Evolutionary conservation across 805 yeast genomes (phyloP), one percentile per base, ranked within the genome.

Genomic region (Priceomyces haplophilus): DNA sequence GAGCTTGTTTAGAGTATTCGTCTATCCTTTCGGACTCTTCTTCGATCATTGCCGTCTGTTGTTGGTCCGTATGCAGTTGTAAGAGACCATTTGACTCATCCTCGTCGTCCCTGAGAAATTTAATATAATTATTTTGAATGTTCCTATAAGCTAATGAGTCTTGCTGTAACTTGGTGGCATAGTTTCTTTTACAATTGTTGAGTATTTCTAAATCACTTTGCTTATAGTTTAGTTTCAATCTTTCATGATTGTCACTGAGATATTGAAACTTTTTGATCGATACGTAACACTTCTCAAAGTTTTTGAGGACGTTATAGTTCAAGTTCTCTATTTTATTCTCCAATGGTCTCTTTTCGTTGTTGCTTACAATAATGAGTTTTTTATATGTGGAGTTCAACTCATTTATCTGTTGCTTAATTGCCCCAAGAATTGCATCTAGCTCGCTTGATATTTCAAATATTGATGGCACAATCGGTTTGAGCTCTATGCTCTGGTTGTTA

Each of bases 41-140:
- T 24, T 61, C 62, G 11, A 49, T 38, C n/a, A 50, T 29, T 25
- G 47, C 12, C 16, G 43, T 40, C 7, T 37, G 37, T 15, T 41
- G 43, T 12, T 41, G 49, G 7, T 41, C 24, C 10, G 32, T 27
- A 27, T 33, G 20, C 17, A 20, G 40, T 34, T 41, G 44, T 24
- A 44, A 41, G 19, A 54, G 42, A 12, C 52, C 52, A 29, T 64
- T 72, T 45, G 55, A 62, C 41, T 77, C 83, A 52, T 76, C 82
- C 37, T 86, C 93, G 56, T 87, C 96, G 49, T 86, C 86, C 51
- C 85, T 80, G 44, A 91, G 69, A 51, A 85, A 86, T 58, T 87
- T 85, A 56, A 93, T 82, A 56, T 93, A 93, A 49, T 85, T 82
- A 55, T 91, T 88, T 61, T 93, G 99, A 53, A 93, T 67, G 56